These are phyloP conservation scores for Boletus eberwhitei DNA, from an alignment of 768 basidiomycete species.

Conservation along the genomic window DNA sequence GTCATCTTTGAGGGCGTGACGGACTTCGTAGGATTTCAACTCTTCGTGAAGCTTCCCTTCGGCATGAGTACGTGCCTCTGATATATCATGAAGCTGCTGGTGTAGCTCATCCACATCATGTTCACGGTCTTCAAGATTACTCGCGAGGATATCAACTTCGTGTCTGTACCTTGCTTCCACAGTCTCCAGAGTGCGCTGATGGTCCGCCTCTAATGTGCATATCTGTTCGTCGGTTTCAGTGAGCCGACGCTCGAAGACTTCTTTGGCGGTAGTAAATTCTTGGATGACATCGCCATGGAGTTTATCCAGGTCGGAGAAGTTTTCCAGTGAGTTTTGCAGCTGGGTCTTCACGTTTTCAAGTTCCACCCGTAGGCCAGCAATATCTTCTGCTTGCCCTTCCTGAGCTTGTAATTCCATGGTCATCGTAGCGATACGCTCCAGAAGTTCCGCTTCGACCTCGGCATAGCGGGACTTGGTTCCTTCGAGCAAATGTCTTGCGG, in stretches of 20 bases:
- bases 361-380: conserved; percentile 21
- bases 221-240: conserved; percentile 21
- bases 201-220: conserved; percentile 28
- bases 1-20: conserved; percentile 32
- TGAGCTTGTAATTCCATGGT: conserved; percentile 14
- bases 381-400: conserved; percentile 13
- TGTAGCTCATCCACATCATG: conserved; percentile 33
- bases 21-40: conserved; percentile 24
- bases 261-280: conserved; percentile 23
- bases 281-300: conserved; percentile 23
- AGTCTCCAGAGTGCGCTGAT: conserved; percentile 11
- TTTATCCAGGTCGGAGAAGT: conserved; percentile 25
- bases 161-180: conserved; percentile 35
- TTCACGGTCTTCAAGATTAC: conserved; percentile 37
- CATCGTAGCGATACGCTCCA: conserved; percentile 27
- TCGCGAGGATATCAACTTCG: conserved; percentile 36
- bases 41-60: conserved; percentile 28
- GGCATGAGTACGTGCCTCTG: conserved; percentile 32
- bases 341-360: conserved; percentile 25
- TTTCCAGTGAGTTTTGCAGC: conserved; percentile 20
- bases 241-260: conserved; percentile 33
- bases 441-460: conserved; percentile 30
- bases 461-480: conserved; percentile 35
- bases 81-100: conserved; percentile 38
- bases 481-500: conserved; percentile 33